Conservation (phyloP, 768 basidiomycete species). For the Tulasnella sp. region DNA sequence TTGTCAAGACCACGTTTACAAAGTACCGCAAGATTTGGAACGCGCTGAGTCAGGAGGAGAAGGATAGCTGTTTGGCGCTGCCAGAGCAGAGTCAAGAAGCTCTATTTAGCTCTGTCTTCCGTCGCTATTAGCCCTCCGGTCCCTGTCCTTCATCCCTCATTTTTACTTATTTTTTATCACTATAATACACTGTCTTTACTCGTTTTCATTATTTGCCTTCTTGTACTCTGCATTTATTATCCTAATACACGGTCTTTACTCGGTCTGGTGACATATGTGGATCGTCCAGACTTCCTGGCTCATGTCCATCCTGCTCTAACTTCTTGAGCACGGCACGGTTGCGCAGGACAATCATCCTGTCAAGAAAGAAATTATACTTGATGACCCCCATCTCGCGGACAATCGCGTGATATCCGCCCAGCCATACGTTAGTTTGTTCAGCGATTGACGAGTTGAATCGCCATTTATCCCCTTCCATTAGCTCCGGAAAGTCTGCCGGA, state of each 20-base stretch:
- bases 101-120: not conserved
- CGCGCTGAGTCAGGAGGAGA: not conserved
- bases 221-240: not conserved
- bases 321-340: not conserved
- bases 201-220: too few species aligned
- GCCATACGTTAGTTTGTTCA: constrained; percentile 44
- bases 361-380: constrained; percentile 41
- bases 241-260: not conserved
- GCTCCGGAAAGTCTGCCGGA: constrained; percentile 36
- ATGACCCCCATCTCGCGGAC: constrained; percentile 36
- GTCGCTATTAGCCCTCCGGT: not conserved
- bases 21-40: not conserved
- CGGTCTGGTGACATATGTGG: not conserved
- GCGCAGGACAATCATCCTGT: not conserved
- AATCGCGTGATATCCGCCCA: constrained; percentile 40
- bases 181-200: too few species aligned
- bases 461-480: constrained; percentile 37
- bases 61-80: not conserved
- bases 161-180: not conserved
- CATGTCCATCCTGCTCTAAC: not conserved
- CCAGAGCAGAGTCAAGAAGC: not conserved
- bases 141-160: not conserved
- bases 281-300: not conserved
- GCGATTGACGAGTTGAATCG: constrained; percentile 42
- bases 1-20: not conserved